Evolutionary conservation across 495 filamentous ascomycete species (phyloP).

Genomic region (Astrothelium macrocarpum): DNA sequence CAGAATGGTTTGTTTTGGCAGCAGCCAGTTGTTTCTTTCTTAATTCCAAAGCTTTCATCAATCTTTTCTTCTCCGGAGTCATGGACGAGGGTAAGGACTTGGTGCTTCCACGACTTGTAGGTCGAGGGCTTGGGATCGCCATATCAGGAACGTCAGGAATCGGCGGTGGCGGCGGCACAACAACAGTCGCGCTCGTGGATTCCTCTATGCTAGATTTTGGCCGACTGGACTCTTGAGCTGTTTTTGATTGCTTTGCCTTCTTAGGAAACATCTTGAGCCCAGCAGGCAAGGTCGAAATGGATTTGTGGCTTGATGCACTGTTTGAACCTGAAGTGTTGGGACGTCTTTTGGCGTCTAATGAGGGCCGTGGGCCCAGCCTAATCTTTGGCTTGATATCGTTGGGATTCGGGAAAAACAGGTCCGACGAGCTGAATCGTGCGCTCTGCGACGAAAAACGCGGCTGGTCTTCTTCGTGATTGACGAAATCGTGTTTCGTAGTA

Average conservation of each 20-base stretch:
- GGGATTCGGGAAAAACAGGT: conserved; percentile 49
- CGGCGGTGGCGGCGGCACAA: conserved; percentile 30
- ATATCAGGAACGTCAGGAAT: conserved; percentile 29
- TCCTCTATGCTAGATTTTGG: conserved; percentile 20
- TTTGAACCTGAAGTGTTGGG: conserved; percentile 49
- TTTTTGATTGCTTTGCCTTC: conserved; percentile 11
- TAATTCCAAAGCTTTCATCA: conserved; percentile 90
- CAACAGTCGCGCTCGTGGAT: conserved; percentile 17
- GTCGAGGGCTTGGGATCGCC: conserved; percentile 44
- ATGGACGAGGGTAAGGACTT: conserved; percentile 44
- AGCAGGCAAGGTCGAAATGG: conserved; percentile 7
- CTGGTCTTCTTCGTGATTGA: not conserved
- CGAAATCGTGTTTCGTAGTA: not conserved
- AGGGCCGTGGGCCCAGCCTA: conserved; percentile 75
- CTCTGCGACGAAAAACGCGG: conserved; percentile 51
- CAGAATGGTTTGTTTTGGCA: conserved; percentile 19
- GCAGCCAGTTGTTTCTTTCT: conserved; percentile 55
- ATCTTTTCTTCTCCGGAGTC: conserved; percentile 78
- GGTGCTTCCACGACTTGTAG: conserved; percentile 40
- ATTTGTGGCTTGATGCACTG: conserved; percentile 9
- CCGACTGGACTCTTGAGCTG: conserved; percentile 19
- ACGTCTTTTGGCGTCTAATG: conserved; percentile 55
- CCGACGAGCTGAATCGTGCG: conserved; percentile 48
- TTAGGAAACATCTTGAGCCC: conserved; percentile 4
- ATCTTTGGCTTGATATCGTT: conserved; percentile 59